Evolutionary conservation across 2,329 filamentous ascomycete species (phyloP).

Genomic region (Fusarium sp.): DNA sequence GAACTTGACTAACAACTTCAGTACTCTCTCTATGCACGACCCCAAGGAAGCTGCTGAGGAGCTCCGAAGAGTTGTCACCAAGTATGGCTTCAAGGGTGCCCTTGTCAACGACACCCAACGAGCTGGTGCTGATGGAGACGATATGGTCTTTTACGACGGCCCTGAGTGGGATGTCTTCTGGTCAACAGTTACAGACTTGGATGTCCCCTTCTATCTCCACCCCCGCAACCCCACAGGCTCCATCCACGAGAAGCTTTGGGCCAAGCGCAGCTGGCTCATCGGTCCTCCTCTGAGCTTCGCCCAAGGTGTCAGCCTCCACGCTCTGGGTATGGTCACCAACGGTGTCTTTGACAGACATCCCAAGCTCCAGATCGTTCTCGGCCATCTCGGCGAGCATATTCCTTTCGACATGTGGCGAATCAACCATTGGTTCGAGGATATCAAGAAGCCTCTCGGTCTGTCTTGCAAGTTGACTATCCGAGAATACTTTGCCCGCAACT

Average conservation of each 20-base stretch:
- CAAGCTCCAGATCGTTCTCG: slow-evolving; percentile 56
- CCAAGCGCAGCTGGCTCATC: slow-evolving; percentile 66
- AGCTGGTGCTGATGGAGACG: slow-evolving; percentile 65
- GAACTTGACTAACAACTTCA: slow-evolving; percentile 4
- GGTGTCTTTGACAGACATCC: slow-evolving; percentile 61
- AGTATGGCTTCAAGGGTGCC: slow-evolving; percentile 69
- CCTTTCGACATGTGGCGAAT: slow-evolving; percentile 61
- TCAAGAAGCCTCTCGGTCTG: slow-evolving; percentile 60
- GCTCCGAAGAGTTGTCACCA: slow-evolving; percentile 61
- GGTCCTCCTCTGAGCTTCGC: slow-evolving; percentile 68
- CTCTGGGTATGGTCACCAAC: slow-evolving; percentile 60
- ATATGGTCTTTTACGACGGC: slow-evolving; percentile 71
- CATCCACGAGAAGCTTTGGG: slow-evolving; percentile 66
- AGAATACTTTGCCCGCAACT: slow-evolving; percentile 63
- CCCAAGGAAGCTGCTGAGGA: slow-evolving; percentile 60
- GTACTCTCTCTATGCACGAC: slow-evolving; percentile 62
- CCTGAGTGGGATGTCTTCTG: slow-evolving; percentile 70
- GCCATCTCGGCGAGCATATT: slow-evolving; percentile 60
- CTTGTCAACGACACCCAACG: slow-evolving; percentile 71
- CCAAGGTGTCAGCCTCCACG: slow-evolving; percentile 66
- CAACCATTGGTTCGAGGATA: slow-evolving; percentile 65
- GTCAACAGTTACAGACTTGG: slow-evolving; percentile 64
- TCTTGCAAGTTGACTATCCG: slow-evolving; percentile 59
- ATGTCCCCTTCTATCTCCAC: slow-evolving; percentile 72
- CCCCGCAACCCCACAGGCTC: slow-evolving; percentile 66